A percentile compares a stretch with the other conserved stretches of the same genome.
These are phyloP conservation scores for Metschnikowia drakensbergensis DNA, from an alignment of 805 yeast genomes.

Conservation along the genomic window DNA sequence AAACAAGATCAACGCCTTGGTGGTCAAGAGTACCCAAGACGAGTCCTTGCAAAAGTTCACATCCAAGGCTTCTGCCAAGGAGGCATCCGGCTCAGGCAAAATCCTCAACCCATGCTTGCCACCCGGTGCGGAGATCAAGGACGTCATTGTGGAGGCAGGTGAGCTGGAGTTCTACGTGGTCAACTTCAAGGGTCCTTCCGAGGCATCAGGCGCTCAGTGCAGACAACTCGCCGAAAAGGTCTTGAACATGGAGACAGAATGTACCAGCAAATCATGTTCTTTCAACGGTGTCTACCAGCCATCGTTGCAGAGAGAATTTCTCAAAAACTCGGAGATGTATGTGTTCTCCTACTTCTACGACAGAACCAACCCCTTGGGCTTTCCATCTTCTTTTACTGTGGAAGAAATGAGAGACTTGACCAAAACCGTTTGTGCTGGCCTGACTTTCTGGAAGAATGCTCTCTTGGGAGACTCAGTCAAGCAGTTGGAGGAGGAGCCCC, in stretches of 20 bases:
- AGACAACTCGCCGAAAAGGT: constrained; percentile 76
- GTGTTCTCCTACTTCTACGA: constrained; percentile 95
- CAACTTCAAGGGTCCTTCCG: constrained; percentile 59
- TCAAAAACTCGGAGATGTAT: constrained; percentile 68
- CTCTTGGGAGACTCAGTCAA: constrained; percentile 63
- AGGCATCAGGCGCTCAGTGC: constrained; percentile 78
- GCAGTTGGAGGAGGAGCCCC: constrained; percentile 72
- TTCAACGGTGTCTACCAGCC: constrained; percentile 99
- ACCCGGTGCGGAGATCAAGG: constrained; percentile 60
- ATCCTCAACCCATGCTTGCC: constrained; percentile 84
- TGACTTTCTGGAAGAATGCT: constrained; percentile 67
- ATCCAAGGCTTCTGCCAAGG: constrained; percentile 33
- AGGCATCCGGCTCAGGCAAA: constrained; percentile 40
- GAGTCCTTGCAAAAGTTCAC: constrained; percentile 21
- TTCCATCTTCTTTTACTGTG: constrained; percentile 86
- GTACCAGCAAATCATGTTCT: constrained; percentile 79
- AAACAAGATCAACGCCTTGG: constrained; percentile 65
- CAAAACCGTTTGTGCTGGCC: constrained; percentile 81
- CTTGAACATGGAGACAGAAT: constrained; percentile 76
- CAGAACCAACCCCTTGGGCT: constrained; percentile 88
- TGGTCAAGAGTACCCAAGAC: constrained; percentile 50
- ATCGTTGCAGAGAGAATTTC: constrained; percentile 73
- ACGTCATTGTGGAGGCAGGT: constrained; percentile 58
- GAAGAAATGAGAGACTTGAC: constrained; percentile 81
- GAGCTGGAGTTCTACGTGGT: constrained; percentile 45